A percentile compares a stretch with the other conserved stretches of the same genome.
phyloP scores from a whole-genome alignment of 2,329 filamentous ascomycete genomes.

The Metarhizium rileyi region DNA sequence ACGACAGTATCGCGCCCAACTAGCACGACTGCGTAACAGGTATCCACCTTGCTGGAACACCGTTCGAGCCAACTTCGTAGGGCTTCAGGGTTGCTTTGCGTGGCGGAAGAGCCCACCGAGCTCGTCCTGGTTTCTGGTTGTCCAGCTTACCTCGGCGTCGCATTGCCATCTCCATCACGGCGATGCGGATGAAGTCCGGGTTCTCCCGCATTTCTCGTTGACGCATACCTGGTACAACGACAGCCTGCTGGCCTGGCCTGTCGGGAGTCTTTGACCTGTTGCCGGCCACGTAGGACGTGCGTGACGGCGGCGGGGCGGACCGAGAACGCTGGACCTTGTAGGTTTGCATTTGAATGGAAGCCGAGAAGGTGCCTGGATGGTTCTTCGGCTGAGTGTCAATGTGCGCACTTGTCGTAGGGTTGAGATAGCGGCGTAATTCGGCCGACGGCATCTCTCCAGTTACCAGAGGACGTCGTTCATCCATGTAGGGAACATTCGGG shows the following conservation, averaged over 20 bases:
- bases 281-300: slow-evolving; percentile 16
- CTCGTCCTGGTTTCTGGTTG: slow-evolving; percentile 54
- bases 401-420: slow-evolving; percentile 42
- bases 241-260: slow-evolving; percentile 20
- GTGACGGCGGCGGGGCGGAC: slow-evolving; percentile 23
- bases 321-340: slow-evolving; percentile 50
- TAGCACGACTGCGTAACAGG: slow-evolving; percentile 19
- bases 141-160: slow-evolving; percentile 56
- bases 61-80: slow-evolving; percentile 47
- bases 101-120: slow-evolving; percentile 60
- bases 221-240: slow-evolving; percentile 36
- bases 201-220: slow-evolving; percentile 63
- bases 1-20: not conserved
- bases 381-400: slow-evolving; percentile 20
- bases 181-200: slow-evolving; percentile 60
- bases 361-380: slow-evolving; percentile 36
- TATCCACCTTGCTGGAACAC: slow-evolving; percentile 51
- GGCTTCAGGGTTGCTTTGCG: slow-evolving; percentile 42
- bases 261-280: slow-evolving; percentile 7
- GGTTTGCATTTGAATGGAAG: slow-evolving; percentile 64
- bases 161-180: slow-evolving; percentile 66
- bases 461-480: slow-evolving; percentile 54
- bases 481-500: slow-evolving; percentile 55
- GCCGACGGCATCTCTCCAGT: slow-evolving; percentile 56
- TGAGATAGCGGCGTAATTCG: slow-evolving; percentile 57